Base-by-base conservation (phyloP, 2,329 filamentous ascomycete genomes). In the Neobulgaria alba region DNA sequence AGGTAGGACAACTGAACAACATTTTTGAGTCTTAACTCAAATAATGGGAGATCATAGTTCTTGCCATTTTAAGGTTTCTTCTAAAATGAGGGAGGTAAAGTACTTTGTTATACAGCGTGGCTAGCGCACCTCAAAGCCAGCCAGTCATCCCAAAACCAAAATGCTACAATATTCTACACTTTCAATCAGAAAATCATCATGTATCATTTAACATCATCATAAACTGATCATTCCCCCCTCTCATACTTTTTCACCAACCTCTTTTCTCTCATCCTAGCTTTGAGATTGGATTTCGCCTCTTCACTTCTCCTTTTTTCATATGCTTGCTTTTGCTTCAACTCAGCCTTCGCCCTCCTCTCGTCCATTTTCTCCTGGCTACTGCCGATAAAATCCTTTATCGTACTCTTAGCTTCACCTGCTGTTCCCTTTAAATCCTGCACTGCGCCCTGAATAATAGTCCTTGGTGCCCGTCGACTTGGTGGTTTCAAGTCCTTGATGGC, bases 291-390 rank as follows among this genome's bases (percentile, higher is more conserved):
- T 10, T 15, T 39, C 26, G 48, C 42, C 18, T 40, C 30, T 19
- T 42, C 38, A 17, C 33, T 29, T 17, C 47, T 50, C 45, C 51
- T 51, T 31, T 21, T 39, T 39, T 54, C 51, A 46, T 53, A 56
- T 10, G 20, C 35, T n/a, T 46, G 21, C 21, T 39, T 39, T 36
- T 47, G 39, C 10, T 45, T 41, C 29, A 31, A 29, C 15, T 49
- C 41, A 1, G 12, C 31, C 41, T 52, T 51, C 10, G 40, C 39
- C 21, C 36, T 38, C 19, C 46, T 49, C 3, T 21, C 53, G 19
- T 53, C 44, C 32, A 58, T 52, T 5, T 55, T 56, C 14, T 60
- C 54, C 37, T 63, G 57, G 21, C 63, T 64, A 12, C 57, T 54
- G 42, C 38, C 31, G 3, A 37, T 16, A 10, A 50, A 26, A 15